These are phyloP conservation scores for Nicotiana noctiflora DNA, from an alignment of 257 asterid species.

Conservation along the genomic window DNA sequence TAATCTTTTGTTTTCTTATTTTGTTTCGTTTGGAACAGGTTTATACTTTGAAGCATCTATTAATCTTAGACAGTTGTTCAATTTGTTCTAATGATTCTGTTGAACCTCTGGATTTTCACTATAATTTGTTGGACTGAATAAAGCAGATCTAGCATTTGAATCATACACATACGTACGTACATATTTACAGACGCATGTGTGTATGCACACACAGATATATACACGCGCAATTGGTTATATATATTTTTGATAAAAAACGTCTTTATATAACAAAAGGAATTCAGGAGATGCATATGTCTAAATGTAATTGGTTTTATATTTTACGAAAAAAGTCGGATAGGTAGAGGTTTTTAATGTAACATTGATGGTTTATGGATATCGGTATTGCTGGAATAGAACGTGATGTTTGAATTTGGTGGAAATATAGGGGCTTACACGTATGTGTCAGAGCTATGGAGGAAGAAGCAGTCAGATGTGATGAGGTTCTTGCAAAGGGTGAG, in stretches of 20 bases:
- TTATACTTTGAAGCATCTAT: too few species aligned
- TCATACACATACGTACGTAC: too few species aligned
- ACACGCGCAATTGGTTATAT: too few species aligned
- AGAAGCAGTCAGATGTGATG: slow-evolving; percentile 11
- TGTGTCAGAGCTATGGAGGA: slow-evolving; percentile 7
- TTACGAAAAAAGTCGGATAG: not conserved
- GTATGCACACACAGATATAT: too few species aligned
- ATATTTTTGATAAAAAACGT: too few species aligned
- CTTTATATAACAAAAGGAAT: not conserved
- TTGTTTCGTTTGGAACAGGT: too few species aligned
- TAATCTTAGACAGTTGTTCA: too few species aligned
- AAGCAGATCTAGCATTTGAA: too few species aligned
- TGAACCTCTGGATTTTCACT: not conserved
- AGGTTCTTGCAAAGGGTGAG: slow-evolving; percentile 8
- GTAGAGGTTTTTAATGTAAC: not conserved
- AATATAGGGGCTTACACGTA: slow-evolving; percentile 4
- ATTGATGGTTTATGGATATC: not conserved
- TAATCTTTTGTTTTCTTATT: too few species aligned
- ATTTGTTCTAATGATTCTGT: not conserved
- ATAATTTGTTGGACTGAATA: not conserved
- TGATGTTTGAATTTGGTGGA: not conserved
- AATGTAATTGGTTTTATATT: not conserved
- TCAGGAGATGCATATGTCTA: too few species aligned
- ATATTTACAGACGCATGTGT: too few species aligned
- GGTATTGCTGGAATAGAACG: not conserved